Percentiles rank a stretch among this genome's conserved stretches.
Evolutionary conservation across 2,329 filamentous ascomycete species (phyloP).

Genomic region (Neonectria ditissima): DNA sequence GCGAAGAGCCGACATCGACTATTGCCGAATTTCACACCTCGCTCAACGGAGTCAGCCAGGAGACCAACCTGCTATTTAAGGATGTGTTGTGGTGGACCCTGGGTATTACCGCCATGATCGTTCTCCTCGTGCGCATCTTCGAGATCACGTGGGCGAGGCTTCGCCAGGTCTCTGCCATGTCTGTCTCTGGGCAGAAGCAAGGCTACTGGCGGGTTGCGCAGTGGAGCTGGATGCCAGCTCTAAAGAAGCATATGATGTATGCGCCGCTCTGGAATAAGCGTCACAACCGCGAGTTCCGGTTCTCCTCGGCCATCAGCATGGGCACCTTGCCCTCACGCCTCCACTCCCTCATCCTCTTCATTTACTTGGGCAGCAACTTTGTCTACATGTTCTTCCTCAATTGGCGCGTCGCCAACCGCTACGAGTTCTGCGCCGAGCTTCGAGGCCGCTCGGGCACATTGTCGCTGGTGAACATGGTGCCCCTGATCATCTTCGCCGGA

Average conservation of each 20-base stretch:
- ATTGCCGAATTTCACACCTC: constrained; percentile 67
- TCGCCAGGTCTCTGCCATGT: constrained; percentile 71
- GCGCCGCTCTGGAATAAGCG: constrained; percentile 74
- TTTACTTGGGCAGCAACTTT: constrained; percentile 71
- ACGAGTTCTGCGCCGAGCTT: constrained; percentile 80
- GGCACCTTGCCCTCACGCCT: constrained; percentile 75
- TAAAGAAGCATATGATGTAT: constrained; percentile 71
- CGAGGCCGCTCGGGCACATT: constrained; percentile 88
- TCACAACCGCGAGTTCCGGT: constrained; percentile 74
- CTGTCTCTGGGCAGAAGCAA: constrained; percentile 62
- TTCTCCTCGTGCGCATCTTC: constrained; percentile 65
- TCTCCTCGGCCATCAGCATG: constrained; percentile 70
- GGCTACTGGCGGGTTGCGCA: constrained; percentile 69
- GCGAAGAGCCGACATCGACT: constrained; percentile 56
- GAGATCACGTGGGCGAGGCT: constrained; percentile 68
- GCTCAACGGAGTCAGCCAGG: constrained; percentile 71
- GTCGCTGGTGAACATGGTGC: constrained; percentile 90
- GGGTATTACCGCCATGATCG: constrained; percentile 65
- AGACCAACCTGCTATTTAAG: constrained; percentile 67
- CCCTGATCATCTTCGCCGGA: constrained; percentile 86
- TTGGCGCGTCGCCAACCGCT: constrained; percentile 68
- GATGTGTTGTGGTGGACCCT: constrained; percentile 71
- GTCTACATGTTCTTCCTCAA: constrained; percentile 72
- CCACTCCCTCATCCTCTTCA: constrained; percentile 67
- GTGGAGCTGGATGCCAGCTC: constrained; percentile 69